These are phyloP conservation scores for Tuber umbilicatum DNA, from an alignment of 495 filamentous ascomycete species.

Conservation along the genomic window DNA sequence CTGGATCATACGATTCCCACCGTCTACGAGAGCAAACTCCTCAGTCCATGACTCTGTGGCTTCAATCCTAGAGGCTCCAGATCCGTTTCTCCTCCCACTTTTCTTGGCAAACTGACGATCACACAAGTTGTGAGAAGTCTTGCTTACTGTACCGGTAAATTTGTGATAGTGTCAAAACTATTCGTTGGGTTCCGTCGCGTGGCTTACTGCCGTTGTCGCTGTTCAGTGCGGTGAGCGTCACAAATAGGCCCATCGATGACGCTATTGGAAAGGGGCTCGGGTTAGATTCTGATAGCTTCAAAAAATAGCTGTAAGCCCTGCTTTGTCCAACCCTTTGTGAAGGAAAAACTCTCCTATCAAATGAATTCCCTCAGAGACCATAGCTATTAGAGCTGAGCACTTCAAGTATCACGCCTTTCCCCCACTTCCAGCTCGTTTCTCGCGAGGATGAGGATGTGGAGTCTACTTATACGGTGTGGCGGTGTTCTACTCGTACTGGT, in stretches of 20 bases:
- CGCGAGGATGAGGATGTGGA: not conserved
- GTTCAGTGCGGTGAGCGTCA: constrained; percentile 15
- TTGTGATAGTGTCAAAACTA: constrained; percentile 3
- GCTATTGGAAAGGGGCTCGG: constrained; percentile 32
- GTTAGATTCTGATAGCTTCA: constrained; percentile 15
- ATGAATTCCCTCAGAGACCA: not conserved
- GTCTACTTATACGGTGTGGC: not conserved
- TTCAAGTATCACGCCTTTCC: not conserved
- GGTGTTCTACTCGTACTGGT: not conserved
- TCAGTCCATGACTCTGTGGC: not conserved
- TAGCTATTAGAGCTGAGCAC: not conserved
- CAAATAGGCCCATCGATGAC: constrained; percentile 28
- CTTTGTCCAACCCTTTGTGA: not conserved
- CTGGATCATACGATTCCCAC: not conserved
- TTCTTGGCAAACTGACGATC: constrained; percentile 20
- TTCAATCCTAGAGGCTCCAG: not conserved
- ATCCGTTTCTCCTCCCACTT: not conserved
- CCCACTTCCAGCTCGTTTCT: not conserved
- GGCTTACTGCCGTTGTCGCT: constrained; percentile 18
- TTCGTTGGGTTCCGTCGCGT: constrained; percentile 33
- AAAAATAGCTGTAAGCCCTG: not conserved
- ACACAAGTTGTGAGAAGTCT: constrained; percentile 3
- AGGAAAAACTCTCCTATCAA: not conserved
- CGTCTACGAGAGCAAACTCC: not conserved
- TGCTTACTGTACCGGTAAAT: not conserved